Conservation (phyloP, 2,329 filamentous ascomycete species). For the Scedosporium minutisporum region DNA sequence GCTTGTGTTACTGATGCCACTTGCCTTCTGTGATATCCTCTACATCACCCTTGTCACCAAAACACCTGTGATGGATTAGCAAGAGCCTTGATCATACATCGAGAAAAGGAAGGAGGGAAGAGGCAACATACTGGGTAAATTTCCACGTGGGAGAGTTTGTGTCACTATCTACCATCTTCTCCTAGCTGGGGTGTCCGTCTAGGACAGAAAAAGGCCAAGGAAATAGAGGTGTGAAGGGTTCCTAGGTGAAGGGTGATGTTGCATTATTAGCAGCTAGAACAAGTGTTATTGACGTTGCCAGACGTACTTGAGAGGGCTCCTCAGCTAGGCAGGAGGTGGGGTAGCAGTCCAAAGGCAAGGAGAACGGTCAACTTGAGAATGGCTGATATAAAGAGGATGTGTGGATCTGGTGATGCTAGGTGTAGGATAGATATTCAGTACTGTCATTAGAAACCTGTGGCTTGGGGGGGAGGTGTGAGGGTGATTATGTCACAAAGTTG, state of each 20-base stretch:
- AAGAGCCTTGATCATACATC: neutral
- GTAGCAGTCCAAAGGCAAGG: neutral
- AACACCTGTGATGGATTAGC: constrained; percentile 57
- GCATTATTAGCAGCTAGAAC: neutral
- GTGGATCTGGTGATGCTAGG: too few relatives aligned
- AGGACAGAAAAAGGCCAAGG: neutral
- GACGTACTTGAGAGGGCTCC: neutral
- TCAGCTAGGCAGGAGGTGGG: neutral
- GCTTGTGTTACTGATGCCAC: constrained; percentile 11
- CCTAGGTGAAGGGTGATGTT: neutral
- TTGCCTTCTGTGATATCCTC: constrained; percentile 96
- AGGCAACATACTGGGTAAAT: constrained; percentile 86
- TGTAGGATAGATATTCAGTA: neutral
- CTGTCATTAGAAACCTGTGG: neutral
- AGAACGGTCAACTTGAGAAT: neutral
- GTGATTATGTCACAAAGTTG: constrained; percentile 5
- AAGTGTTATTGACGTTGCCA: neutral
- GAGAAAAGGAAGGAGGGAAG: constrained; percentile 2
- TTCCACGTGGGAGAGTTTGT: constrained; percentile 95
- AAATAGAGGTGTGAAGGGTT: constrained; percentile 12
- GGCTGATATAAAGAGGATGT: neutral
- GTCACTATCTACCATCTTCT: constrained; percentile 92
- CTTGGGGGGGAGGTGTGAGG: neutral
- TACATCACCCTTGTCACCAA: constrained; percentile 98
- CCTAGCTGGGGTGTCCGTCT: neutral